Base-by-base conservation (phyloP, 2,329 filamentous ascomycete species). In the Colletotrichum sp. region DNA sequence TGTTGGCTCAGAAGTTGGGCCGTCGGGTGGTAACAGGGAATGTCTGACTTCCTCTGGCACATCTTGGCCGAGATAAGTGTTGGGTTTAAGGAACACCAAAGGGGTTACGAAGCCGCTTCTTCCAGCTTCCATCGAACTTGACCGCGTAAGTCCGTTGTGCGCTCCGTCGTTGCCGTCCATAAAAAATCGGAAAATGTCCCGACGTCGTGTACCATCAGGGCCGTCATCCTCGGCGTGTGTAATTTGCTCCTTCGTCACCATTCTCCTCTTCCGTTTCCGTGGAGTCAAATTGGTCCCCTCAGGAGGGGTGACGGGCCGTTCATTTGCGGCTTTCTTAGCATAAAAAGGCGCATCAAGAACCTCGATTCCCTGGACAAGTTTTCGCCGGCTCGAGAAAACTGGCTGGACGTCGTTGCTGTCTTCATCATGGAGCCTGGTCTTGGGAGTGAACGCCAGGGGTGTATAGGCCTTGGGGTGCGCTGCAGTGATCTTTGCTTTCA, bases 281-380 rank as follows among this genome's bases (percentile, higher is more conserved):
- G 76, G 68, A 11, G 68, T 69, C 34, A 69, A 59, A 13, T 32
- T 52, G 9, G 19, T 44, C 3, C 61, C 69, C 57, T 77, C 76
- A 29, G 39, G 64, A 13, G 72, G 59, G 6, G 55, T 69, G 11
- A 29, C 36, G 9, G 75, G 72, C 19, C 75, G 65, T 25, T 66
- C 75, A 61, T 69, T 77, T 39, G 55, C 77, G 16, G 78, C 74
- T 77, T 78, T 82, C 73, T 72, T 82, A 25, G 78, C 82, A 80
- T 91, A 91, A 32, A 90, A 87, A 4, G 89, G 89, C 3, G 89
- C 89, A 68, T 86, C 85, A 32, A 91, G 80, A n/a, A 87, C 84
- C 44, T 89, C 88, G 22, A 91, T 85, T 66, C 88, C 87, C 12
- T 85, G 80, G 5, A 84, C 83, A 64, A 87, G 84, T 78, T 79